These are phyloP conservation scores for Tremella yokohamensis DNA, from an alignment of 768 basidiomycete species.

Conservation along the genomic window DNA sequence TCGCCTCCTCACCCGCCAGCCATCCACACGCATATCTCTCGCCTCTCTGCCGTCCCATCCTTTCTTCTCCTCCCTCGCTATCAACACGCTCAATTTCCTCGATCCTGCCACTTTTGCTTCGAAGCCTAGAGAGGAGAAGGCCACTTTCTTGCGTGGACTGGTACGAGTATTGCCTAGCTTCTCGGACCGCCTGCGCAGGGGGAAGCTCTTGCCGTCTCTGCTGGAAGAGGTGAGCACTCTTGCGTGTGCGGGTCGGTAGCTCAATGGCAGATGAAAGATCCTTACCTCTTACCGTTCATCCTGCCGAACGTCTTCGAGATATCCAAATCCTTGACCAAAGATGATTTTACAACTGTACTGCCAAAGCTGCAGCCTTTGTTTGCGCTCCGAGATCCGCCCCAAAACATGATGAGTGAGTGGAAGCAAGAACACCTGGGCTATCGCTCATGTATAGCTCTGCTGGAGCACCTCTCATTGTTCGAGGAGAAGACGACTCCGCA, in stretches of 20 bases:
- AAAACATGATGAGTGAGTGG: conserved; percentile 75
- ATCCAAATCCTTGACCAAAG: conserved; percentile 67
- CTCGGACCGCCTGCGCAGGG: conserved; percentile 74
- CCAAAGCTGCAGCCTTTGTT: conserved; percentile 89
- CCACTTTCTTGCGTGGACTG: conserved; percentile 90
- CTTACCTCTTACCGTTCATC: conserved; percentile 85
- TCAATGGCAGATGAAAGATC: conserved; percentile 63
- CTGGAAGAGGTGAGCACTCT: conserved; percentile 74
- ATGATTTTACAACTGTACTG: conserved; percentile 79
- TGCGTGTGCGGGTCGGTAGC: not conserved
- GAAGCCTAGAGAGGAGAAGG: conserved; percentile 91
- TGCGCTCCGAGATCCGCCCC: conserved; percentile 85
- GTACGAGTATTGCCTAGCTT: conserved; percentile 75
- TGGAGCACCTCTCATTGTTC: conserved; percentile 82
- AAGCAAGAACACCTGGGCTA: not conserved
- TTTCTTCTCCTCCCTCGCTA: conserved; percentile 92
- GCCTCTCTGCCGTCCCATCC: conserved; percentile 73
- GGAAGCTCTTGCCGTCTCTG: conserved; percentile 86
- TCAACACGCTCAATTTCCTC: conserved; percentile 91
- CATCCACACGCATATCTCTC: conserved; percentile 70
- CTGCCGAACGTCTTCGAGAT: conserved; percentile 94
- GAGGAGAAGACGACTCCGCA: conserved; percentile 83
- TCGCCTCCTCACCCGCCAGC: conserved; percentile 74
- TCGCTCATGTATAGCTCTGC: conserved; percentile 54
- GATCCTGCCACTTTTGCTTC: conserved; percentile 93